A percentile compares a stretch with the other conserved stretches of the same genome.
Conservation (phyloP, 139 green algal species). For the Spirogloea muscicola region DNA sequence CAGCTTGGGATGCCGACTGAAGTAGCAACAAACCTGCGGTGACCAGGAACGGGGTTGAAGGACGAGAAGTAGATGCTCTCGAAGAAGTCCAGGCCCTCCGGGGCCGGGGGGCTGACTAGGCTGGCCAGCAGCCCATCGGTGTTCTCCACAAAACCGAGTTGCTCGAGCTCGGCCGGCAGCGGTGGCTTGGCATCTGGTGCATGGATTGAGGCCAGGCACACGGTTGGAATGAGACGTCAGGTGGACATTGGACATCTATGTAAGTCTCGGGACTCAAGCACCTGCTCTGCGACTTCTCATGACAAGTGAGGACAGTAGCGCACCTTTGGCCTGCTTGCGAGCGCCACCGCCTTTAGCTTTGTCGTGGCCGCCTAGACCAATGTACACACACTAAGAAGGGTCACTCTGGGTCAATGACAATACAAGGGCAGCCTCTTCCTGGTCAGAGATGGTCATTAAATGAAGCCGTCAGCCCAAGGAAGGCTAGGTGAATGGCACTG, state of each 20-base stretch:
- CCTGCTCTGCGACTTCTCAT: slow-evolving; percentile 12
- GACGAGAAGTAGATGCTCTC: slow-evolving; percentile 37
- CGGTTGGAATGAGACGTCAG: too few relatives aligned
- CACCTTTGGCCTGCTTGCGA: background rate
- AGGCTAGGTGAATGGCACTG: too few relatives aligned
- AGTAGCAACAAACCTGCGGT: slow-evolving; percentile 36
- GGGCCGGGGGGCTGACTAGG: too few relatives aligned
- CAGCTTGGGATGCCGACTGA: too few relatives aligned
- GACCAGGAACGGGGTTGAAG: slow-evolving; percentile 35
- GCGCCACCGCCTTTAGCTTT: background rate
- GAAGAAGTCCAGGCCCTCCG: slow-evolving; percentile 4
- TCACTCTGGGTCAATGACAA: too few relatives aligned
- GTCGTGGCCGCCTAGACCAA: background rate
- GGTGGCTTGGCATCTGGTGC: background rate
- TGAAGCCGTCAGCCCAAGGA: too few relatives aligned
- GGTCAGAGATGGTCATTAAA: too few relatives aligned
- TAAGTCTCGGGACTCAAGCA: background rate
- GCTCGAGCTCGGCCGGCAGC: slow-evolving; percentile 22
- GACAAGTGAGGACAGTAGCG: too few relatives aligned
- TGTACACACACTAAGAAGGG: background rate
- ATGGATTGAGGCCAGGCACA: too few relatives aligned
- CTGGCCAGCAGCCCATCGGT: background rate
- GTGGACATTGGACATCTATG: background rate
- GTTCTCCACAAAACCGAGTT: slow-evolving; percentile 7
- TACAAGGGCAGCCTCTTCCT: background rate